These are phyloP conservation scores for Sonneratia caseolaris DNA, from an alignment of 345 rosid species.

Conservation along the genomic window DNA sequence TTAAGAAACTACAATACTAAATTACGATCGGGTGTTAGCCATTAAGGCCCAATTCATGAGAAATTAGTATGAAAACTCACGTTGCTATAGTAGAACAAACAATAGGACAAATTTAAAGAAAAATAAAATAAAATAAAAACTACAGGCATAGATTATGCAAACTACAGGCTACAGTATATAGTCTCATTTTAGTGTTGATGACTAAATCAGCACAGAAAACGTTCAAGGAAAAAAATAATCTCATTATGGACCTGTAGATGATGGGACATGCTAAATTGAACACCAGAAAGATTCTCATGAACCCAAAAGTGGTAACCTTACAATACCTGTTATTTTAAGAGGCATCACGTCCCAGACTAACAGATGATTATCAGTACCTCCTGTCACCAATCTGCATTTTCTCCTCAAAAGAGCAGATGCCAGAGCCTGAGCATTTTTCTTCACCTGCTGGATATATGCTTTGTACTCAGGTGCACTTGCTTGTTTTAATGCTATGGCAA, in stretches of 20 bases:
- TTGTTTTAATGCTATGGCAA: slow-evolving; percentile 90
- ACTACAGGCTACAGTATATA: neutral
- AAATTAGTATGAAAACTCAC: neutral
- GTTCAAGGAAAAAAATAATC: neutral
- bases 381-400: slow-evolving; percentile 82
- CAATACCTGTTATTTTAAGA: slow-evolving; percentile 73
- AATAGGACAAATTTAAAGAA: neutral
- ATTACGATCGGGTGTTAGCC: neutral
- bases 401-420: slow-evolving; percentile 68
- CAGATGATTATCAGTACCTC: slow-evolving; percentile 96
- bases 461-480: slow-evolving; percentile 73
- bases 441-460: slow-evolving; percentile 88
- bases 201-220: neutral
- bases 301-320: neutral
- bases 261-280: neutral
- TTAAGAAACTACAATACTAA: neutral
- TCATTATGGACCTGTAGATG: neutral
- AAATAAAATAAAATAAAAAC: too few relatives aligned
- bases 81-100: neutral
- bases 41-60: neutral
- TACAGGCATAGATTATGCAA: neutral
- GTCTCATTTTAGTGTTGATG: neutral
- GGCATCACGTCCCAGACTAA: slow-evolving; percentile 88
- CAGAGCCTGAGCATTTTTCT: slow-evolving; percentile 83
- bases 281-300: neutral